Base-by-base conservation (phyloP, 352 stramenopile genomes). In the Globisporangium solare region DNA sequence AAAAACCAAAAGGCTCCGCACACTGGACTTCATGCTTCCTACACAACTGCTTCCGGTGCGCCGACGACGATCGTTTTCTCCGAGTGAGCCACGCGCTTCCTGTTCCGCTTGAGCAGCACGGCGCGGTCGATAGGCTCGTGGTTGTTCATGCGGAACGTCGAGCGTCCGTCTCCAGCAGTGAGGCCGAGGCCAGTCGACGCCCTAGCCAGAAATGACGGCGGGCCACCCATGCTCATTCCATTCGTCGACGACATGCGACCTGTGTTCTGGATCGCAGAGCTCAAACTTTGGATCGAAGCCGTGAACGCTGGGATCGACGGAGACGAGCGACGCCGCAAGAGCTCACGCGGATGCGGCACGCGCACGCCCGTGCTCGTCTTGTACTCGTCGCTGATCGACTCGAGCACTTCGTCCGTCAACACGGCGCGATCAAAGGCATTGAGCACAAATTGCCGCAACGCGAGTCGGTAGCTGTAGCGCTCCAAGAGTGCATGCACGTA, bases 11-110 rank as follows among this genome's bases (percentile, higher is more conserved):
- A 8, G 6, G 2, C 31, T 41, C 15, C 4, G 11, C 42, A 11
- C 17, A 8, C 24, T 43, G 15, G 21, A 35, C 24, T 10, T 15
- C 6, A 14, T 47, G n/a, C 35, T 27, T 20, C 24, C 73, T 86
- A 95, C 39, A 95, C 85, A 40, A 78, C 76, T 52, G 86, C 86
- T 71, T 95, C 83, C 2, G 80, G 81, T 1, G 83, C 86, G 37
- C 86, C 86, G 1, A 95, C 83, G 47, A 93, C 85, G 57, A 95
- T 95, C n/a, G 79, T 94, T 63, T 88, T 89, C 64, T 92, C 79
- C 0, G 78, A 90, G 58, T 83, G 82, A 50, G 77, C 68, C 12
- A 68, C 73, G 48, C 79, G 80, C 60, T 91, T 91, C 35, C 76
- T 75, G 56, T 73, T 92, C 21, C 83, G 81, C 68, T 92, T 92